Percentiles rank a stretch among this genome's conserved stretches.
Conservation (phyloP, 2,329 filamentous ascomycete species). For the Ilyonectria sp. region DNA sequence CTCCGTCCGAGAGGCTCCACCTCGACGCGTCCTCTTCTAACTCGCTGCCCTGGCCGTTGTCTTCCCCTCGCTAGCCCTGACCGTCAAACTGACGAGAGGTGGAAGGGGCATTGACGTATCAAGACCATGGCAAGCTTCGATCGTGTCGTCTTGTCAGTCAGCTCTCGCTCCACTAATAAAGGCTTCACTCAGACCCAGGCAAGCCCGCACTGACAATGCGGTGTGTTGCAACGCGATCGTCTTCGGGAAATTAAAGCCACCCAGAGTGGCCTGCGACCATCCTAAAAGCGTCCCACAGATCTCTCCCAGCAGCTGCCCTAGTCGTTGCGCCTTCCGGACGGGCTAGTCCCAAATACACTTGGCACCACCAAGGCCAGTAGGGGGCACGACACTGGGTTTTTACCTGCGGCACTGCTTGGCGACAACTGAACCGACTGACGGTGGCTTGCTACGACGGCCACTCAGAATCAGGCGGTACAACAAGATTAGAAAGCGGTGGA, state of each 20-base stretch:
- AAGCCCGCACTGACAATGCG: constrained; percentile 24
- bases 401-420: constrained; percentile 16
- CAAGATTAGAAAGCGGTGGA: constrained; percentile 14
- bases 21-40: constrained; percentile 20
- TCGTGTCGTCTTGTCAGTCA: not conserved
- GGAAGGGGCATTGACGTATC: constrained; percentile 21
- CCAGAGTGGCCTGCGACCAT: constrained; percentile 34
- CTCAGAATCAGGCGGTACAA: constrained; percentile 20
- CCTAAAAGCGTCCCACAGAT: constrained; percentile 38
- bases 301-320: constrained; percentile 36
- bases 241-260: constrained; percentile 39
- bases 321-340: constrained; percentile 34
- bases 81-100: constrained; percentile 27
- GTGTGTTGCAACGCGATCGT: constrained; percentile 43
- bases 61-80: constrained; percentile 16
- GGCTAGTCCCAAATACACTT: constrained; percentile 29
- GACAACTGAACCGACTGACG: constrained; percentile 4
- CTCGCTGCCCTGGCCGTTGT: constrained; percentile 20
- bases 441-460: constrained; percentile 13
- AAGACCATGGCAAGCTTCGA: constrained; percentile 14
- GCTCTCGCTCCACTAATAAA: constrained; percentile 19
- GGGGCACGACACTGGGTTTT: constrained; percentile 7
- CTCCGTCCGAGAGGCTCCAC: constrained; percentile 16
- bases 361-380: constrained; percentile 23
- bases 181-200: constrained; percentile 25